Base-by-base conservation (phyloP, 495 filamentous ascomycete genomes). In the Filosporella fistucella region DNA sequence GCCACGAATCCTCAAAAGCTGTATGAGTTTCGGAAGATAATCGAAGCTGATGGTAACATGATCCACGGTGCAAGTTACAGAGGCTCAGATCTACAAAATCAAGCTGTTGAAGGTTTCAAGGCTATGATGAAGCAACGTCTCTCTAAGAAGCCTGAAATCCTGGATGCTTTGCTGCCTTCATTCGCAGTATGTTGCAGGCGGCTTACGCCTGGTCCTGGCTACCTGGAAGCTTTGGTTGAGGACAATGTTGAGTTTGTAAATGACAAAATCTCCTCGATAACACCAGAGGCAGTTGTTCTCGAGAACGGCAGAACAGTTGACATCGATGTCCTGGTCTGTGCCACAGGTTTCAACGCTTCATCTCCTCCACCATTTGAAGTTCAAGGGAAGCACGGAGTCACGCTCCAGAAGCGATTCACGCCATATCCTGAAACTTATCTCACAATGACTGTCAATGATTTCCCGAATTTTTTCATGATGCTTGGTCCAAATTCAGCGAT, bases 161-260 rank as follows among this genome's bases (percentile, higher is more conserved):
- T 44, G 8, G 49, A 54, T 9, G 35, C 40, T 5, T 30, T 60
- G 0, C 23, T 36, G 5, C 84, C 85, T 0, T 75, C 82, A 47
- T 89, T 84, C 57, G 71, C 74, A 0, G 80, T 81, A 4, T 75
- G 80, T 58, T 89, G 84, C 55, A 75, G 84, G 37, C 80, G 85
- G 11, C 68, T 86, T 0, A 89, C 85, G 0, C 84, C 84, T 0
- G 85, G 84, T 0, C 80, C 80, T 8, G 82, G 81, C 0, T 89
- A 88, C 57, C 75, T 89, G n/a, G 84, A 88, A 52, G 76, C 84
- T 11, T 62, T 89, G 36, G 65, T 72, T 2, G 70, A 82, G 58
- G 68, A 75, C 16, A 86, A 89, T 47, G 80, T 82, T 23, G 66
- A 69, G 40, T 80, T 80, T 49, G 76, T 85, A 55, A 66, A 65